Evolutionary conservation across 2,329 filamentous ascomycete species (phyloP), one percentile per base, ranked within the genome.

Genomic region (Arthrinium puccinioides): DNA sequence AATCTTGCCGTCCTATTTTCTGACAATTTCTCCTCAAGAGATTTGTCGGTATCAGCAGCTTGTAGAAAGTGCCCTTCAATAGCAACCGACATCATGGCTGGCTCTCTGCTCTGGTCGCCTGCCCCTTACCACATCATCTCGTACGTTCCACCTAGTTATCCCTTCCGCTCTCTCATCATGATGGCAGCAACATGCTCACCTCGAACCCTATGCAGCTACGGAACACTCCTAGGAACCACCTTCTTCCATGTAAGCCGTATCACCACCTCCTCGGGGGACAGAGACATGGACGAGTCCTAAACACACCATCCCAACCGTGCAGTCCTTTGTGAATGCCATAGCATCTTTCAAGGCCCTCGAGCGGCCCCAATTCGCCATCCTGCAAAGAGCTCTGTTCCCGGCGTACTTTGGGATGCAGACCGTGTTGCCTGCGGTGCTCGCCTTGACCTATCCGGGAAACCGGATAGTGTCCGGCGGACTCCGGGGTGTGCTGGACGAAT

Each of bases 351-450:
- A 74, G 54, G 73, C 76, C 9, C 78, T 96, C 25, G 79, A 87
- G 19, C 79, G 87, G 19, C 77, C 86, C 0, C 79, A 87, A 56
- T 97, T 98, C 67, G 78, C 82, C 19, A 71, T 79, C 14, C 74
- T 96, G 21, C 90, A 96, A 62, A 73, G 79, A 47, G 77, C 77
- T 45, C 76, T 89, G 37, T 95, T 96, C 66, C 87, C 87, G 23
- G 72, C 87, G 51, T 98, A 94, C 70, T 97, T 97, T 60, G 70
- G 76, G 31, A 67, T 97, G 40, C 90, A 97, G 64, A 81, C 87
- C 4, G 70, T 73, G 6, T 67, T 90, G 1, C 87, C 92, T 0
- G 60, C 82, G 13, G 54, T 86, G 16, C 67, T 96, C 14, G 82
- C 84, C 15, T 56, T 94, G 38, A 96, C 90, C 5, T 90, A 87